phyloP scores from a whole-genome alignment of 345 rosid species.

The Streptanthus diversifolius region DNA sequence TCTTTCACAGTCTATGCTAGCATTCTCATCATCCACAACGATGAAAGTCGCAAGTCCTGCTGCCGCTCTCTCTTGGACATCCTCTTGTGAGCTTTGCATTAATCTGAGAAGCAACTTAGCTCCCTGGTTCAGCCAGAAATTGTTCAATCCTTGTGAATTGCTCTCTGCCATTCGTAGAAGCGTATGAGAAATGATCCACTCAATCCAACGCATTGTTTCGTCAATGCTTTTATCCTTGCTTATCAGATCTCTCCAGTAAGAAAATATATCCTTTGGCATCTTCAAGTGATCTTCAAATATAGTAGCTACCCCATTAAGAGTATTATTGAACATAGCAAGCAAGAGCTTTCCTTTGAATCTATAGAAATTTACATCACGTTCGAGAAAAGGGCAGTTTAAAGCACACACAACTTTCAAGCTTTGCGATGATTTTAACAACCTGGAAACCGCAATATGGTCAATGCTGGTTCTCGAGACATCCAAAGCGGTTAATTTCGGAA shows the following conservation, averaged over 20 bases:
- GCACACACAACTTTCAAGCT: slow-evolving; percentile 76
- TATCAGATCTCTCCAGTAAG: slow-evolving; percentile 52
- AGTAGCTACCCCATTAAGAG: slow-evolving; percentile 49
- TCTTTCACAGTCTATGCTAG: slow-evolving; percentile 71
- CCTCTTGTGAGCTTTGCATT: slow-evolving; percentile 77
- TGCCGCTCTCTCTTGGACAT: slow-evolving; percentile 80
- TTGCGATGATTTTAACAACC: slow-evolving; percentile 53
- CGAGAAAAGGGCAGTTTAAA: slow-evolving; percentile 56
- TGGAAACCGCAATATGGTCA: slow-evolving; percentile 45
- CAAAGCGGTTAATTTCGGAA: slow-evolving; percentile 58
- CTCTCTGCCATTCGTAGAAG: slow-evolving; percentile 65
- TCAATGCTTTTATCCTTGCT: slow-evolving; percentile 41
- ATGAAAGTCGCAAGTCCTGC: slow-evolving; percentile 74
- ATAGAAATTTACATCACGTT: slow-evolving; percentile 42
- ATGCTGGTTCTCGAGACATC: slow-evolving; percentile 85
- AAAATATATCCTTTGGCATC: slow-evolving; percentile 45
- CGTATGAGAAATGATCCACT: slow-evolving; percentile 66
- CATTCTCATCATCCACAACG: slow-evolving; percentile 66
- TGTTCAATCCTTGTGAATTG: slow-evolving; percentile 51
- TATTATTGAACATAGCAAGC: slow-evolving; percentile 45
- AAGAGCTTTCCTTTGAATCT: slow-evolving; percentile 58
- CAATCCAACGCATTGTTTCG: slow-evolving; percentile 64
- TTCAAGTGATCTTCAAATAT: slow-evolving; percentile 44
- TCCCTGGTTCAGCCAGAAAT: slow-evolving; percentile 78
- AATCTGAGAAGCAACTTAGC: slow-evolving; percentile 62